These are phyloP conservation scores for Cyanodermella asteris DNA, from an alignment of 2,329 filamentous ascomycete species.

Conservation along the genomic window DNA sequence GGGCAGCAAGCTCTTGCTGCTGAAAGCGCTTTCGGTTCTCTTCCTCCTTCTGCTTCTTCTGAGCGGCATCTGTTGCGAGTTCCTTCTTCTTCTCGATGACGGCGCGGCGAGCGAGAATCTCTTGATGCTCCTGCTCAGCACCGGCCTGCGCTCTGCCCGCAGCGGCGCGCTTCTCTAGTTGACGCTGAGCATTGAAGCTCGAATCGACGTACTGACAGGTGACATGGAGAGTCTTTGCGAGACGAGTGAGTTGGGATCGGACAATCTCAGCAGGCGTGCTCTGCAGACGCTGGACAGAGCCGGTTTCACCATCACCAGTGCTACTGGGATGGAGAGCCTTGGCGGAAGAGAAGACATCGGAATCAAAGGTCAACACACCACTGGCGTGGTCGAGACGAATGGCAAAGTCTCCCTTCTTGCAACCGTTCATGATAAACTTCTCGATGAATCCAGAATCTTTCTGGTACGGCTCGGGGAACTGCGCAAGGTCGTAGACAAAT, in stretches of 20 bases:
- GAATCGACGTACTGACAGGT: conserved; percentile 94
- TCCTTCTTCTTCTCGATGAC: conserved; percentile 95
- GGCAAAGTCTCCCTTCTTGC: conserved; percentile 96
- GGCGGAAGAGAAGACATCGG: conserved; percentile 90
- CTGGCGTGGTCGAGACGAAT: conserved; percentile 93
- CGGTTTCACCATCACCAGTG: conserved; percentile 56
- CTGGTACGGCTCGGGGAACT: conserved; percentile 93
- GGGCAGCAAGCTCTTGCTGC: conserved; percentile 71
- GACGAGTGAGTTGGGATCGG: conserved; percentile 74
- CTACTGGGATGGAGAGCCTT: conserved; percentile 79
- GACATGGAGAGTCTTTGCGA: conserved; percentile 76
- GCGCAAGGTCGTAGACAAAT: conserved; percentile 80
- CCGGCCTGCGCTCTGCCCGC: conserved; percentile 65
- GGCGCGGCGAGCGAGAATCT: conserved; percentile 66
- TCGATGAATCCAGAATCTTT: conserved; percentile 79
- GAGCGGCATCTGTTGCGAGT: conserved; percentile 69
- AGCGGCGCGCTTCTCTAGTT: conserved; percentile 58
- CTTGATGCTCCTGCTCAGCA: conserved; percentile 75
- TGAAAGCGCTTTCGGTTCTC: conserved; percentile 69
- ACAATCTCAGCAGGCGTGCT: conserved; percentile 97
- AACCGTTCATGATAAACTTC: conserved; percentile 99
- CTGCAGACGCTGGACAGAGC: conserved; percentile 81
- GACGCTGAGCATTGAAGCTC: conserved; percentile 59
- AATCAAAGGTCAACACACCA: conserved; percentile 89
- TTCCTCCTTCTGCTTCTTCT: conserved; percentile 79